Evolutionary conservation across 164 flowering plant species (phyloP).

Genomic region (Piper betle): DNA sequence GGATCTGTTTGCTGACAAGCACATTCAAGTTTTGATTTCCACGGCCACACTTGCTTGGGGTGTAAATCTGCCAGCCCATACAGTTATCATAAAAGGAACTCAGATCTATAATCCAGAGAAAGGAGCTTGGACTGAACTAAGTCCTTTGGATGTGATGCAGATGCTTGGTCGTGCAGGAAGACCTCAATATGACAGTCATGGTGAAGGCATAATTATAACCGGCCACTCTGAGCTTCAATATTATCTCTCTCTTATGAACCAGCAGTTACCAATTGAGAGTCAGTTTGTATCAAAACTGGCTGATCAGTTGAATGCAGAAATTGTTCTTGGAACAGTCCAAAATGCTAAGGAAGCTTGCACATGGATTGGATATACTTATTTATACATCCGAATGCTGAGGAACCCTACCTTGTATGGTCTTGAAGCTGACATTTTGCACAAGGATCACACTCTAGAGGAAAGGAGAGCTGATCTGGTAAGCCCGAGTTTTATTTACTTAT

Average conservation of each 20-base stretch:
- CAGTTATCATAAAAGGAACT: conserved; percentile 94
- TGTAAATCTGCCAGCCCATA: conserved; percentile 91
- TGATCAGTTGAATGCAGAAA: conserved; percentile 97
- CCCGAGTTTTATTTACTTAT: neutral
- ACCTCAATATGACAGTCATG: conserved; percentile 87
- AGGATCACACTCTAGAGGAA: conserved; percentile 62
- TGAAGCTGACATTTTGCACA: conserved; percentile 45
- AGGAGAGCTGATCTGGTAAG: conserved; percentile 94
- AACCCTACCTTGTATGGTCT: conserved; percentile 86
- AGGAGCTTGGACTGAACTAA: conserved; percentile 97
- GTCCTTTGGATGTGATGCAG: conserved; percentile 98
- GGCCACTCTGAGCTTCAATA: conserved; percentile 83
- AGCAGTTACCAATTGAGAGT: conserved; percentile 96
- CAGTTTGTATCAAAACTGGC: conserved; percentile 90
- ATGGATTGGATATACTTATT: conserved; percentile 93
- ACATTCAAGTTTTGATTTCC: conserved; percentile 85
- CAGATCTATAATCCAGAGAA: conserved; percentile 98
- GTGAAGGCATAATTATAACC: conserved; percentile 91
- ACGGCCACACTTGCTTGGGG: conserved; percentile 99
- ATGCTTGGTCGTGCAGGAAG: conserved; percentile 99
- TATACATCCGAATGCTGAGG: conserved; percentile 82
- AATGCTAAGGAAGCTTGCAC: conserved; percentile 92
- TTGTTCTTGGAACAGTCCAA: conserved; percentile 96
- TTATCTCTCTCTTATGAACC: conserved; percentile 95
- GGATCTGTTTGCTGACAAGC: conserved; percentile 74